Base-by-base conservation (phyloP, 2,329 filamentous ascomycete genomes). In the Venturia effusa region DNA sequence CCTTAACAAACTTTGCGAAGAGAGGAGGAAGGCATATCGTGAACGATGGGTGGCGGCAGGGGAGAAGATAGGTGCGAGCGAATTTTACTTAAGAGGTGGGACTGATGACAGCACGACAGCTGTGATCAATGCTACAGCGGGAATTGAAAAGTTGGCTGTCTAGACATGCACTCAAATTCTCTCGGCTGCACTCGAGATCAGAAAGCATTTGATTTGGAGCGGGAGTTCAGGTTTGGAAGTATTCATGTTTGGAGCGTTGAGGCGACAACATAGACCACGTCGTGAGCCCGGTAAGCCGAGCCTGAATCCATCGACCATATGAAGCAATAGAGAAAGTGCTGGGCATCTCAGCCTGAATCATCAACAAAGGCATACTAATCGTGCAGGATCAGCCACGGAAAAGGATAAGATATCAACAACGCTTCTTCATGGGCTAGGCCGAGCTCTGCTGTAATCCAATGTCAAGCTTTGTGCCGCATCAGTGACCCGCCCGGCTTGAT, bases 71-170 rank as follows among this genome's bases (percentile, higher is more conserved):
- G 94, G 94, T 34, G 92, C 97, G 78, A 88, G 84, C 62, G 94
- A 99, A 78, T 83, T 86, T 66, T 96, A 93, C 71, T 80, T 99
- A n/a, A 85, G 86, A 67, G 93, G 93, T n/a, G 85, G 83, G 13
- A 69, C 75, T 22, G 54, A 51, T n/a, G 30, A 2, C 48, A 59
- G 32, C 39, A 24, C 40, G 27, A 48, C 32, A 27, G 55, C 51
- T 19, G 51, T 57, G 15, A 30, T 34, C 30, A 57, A 57, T 34
- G 27, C 30, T 30, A 34, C 30, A 32, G 51, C 15, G 13, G 51
- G 51, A 30, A 34, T 57, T 6, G 51, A 57, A 22, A 57, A 57
- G 17, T 34, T 57, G 51, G 51, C 51, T 5, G 51, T 57, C 11
- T 34, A 57, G 27, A n/a, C 15, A 19, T 57, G 30, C 3, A 4